Evolutionary conservation across 1,284 basidiomycete genomes (phyloP), one percentile per base, ranked within the genome.

Genomic region (Rhodotorula sp.): DNA sequence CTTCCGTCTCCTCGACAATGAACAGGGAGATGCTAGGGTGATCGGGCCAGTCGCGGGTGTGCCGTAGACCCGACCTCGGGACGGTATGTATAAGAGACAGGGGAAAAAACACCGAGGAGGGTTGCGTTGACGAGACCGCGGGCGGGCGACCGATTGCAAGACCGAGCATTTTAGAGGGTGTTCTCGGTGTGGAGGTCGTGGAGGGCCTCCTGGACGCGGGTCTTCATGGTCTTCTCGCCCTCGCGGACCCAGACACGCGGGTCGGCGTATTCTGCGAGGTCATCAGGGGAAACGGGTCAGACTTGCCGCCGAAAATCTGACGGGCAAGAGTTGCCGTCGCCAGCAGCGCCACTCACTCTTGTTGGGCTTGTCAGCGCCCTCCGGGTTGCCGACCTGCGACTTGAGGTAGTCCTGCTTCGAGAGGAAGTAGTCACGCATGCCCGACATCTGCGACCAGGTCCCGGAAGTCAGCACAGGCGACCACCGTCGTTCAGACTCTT

Each of bases 211-310:
- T 93, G 91, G 83, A 95, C 92, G 80, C 96, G 92, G 75, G 82
- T 86, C 63, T 82, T 69, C 79, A 99, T 88, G 33, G 94, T 97
- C 88, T 96, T 95, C 85, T 99, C 96, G 76, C 95, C 95, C 84
- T 60, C 65, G 42, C 59, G 59, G 20, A 56, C 59, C 55, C 46
- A 55, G n/a, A 60, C 51, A 42, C 59, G 51, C 49, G 58, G 58
- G 57, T 55, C 60, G 55, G 65, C 60, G 56, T 71, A 66, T 59
- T 69, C 30, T 51, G 12, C n/a, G n/a, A n/a, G n/a, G n/a, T n/a
- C n/a, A n/a, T n/a, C n/a, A n/a, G n/a, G n/a, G n/a, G n/a, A n/a
- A n/a, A n/a, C n/a, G n/a, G n/a, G n/a, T 44, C 6, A 22, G 29
- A 24, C 20, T 18, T 5, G 18, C 10, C 30, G 33, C n/a, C n/a